Evolutionary conservation across 805 yeast species (phyloP), one percentile per base, ranked within the genome.

Genomic region (Saturnispora halmiae): DNA sequence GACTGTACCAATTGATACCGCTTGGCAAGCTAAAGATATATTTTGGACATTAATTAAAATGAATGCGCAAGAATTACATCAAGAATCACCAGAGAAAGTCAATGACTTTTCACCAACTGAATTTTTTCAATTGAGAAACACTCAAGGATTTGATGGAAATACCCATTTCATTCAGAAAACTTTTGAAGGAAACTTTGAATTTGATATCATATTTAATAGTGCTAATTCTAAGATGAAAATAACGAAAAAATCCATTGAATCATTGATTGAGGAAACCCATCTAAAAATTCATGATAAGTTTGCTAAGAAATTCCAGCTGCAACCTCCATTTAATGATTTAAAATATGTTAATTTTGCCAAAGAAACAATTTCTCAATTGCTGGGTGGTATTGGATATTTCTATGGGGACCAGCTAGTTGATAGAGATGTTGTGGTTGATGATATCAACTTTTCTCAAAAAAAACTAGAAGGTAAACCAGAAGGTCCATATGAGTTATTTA

Each of bases 301-400:
- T 50, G 49, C 60, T 3, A 42, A 52, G 7, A 61, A 66, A 10
- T 82, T 78, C 52, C 63, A 70, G 13, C 61, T 82, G 8, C 56
- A 63, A 11, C 60, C 70, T 0, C 90, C 88, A 2, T 82, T 73
- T 53, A 60, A 69, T 36, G 56, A 33, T 7, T 52, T 57, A 6
- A 51, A 61, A 42, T 68, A 78, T 51, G 52, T 58, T 22, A 49
- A 51, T 7, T 88, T 92, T 63, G 95, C 87, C 1, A 69, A 82
- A 51, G 88, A 84, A 50, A 66, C 86, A 31, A 54, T 90, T 8
- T 82, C 96, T 0, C 90, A 88, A 42, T 66, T 92, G 33, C 56
- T 84, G 42, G 98, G 96, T 16, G 97, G 97, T 11, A 71, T 92
- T 39, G 84, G 95, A 2, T 87, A 86, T 60, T 82, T 82, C 53